These are phyloP conservation scores for Fusarium sarcochroum DNA, from an alignment of 2,329 filamentous ascomycete genomes.

Conservation along the genomic window DNA sequence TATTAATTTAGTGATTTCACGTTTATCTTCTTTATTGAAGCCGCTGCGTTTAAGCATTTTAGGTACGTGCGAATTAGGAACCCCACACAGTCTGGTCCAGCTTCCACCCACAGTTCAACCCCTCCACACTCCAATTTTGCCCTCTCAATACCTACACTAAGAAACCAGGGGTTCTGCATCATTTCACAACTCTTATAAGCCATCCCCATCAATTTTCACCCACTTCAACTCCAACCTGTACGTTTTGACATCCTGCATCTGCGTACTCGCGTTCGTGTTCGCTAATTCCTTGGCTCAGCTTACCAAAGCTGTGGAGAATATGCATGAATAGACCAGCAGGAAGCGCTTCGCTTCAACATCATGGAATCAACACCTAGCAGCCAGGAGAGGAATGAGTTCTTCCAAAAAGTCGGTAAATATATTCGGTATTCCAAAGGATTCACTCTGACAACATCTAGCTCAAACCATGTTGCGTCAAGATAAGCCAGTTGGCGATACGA, in stretches of 20 bases:
- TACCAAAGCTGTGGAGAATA: conserved; percentile 35
- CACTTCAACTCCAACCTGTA: not conserved
- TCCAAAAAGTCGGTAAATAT: conserved; percentile 48
- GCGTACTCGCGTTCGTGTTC: conserved; percentile 37
- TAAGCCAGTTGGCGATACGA: conserved; percentile 70
- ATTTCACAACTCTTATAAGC: conserved; percentile 2
- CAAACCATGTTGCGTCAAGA: conserved; percentile 72
- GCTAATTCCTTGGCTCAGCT: conserved; percentile 18
- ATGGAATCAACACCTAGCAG: conserved; percentile 47
- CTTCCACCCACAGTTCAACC: conserved; percentile 17
- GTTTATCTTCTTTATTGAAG: not conserved
- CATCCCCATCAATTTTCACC: not conserved
- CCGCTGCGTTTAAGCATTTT: not conserved
- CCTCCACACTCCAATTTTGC: conserved; percentile 36
- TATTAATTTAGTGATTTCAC: no score
- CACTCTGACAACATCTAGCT: conserved; percentile 60
- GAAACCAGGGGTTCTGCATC: conserved; percentile 13
- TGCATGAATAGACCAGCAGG: conserved; percentile 38
- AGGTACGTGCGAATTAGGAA: not conserved
- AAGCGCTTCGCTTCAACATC: conserved; percentile 38
- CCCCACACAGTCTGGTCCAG: conserved; percentile 9
- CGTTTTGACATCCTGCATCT: not conserved
- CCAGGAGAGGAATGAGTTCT: conserved; percentile 51
- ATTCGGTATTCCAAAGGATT: not conserved
- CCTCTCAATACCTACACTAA: conserved; percentile 1